phyloP scores from a whole-genome alignment of 805 yeast genomes.

The Ogataea siamensis region DNA sequence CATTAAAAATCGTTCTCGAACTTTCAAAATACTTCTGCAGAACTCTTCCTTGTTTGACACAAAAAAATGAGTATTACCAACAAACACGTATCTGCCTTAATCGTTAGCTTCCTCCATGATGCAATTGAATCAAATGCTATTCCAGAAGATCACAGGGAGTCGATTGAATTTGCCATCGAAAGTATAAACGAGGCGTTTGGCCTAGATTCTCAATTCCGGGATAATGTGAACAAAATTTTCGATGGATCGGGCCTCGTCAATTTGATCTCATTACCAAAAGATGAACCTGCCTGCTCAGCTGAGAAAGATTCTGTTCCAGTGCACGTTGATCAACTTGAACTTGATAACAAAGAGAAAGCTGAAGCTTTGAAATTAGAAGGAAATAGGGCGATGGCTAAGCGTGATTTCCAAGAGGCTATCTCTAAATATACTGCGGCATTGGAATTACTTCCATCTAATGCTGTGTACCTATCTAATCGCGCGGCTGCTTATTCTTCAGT shows the following conservation, averaged over 20 bases:
- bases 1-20: too few species aligned
- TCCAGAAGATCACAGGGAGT: constrained; percentile 77
- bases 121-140: constrained; percentile 61
- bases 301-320: constrained; percentile 35
- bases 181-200: constrained; percentile 86
- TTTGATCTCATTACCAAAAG: neutral
- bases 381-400: constrained; percentile 81
- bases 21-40: too few species aligned
- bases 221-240: constrained; percentile 49
- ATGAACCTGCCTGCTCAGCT: neutral
- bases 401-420: constrained; percentile 69
- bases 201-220: constrained; percentile 41
- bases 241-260: neutral
- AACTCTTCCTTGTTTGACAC: too few species aligned
- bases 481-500: constrained; percentile 93
- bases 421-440: constrained; percentile 81
- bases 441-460: constrained; percentile 63
- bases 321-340: constrained; percentile 43
- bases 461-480: constrained; percentile 86
- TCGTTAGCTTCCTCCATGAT: constrained; percentile 66
- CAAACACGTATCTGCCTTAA: constrained; percentile 67
- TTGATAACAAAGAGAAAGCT: constrained; percentile 68
- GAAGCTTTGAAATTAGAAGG: constrained; percentile 84
- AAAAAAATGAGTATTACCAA: neutral
- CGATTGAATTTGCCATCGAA: constrained; percentile 90